Conservation (phyloP, 2,329 filamentous ascomycete species). For the Xylaria sp. region DNA sequence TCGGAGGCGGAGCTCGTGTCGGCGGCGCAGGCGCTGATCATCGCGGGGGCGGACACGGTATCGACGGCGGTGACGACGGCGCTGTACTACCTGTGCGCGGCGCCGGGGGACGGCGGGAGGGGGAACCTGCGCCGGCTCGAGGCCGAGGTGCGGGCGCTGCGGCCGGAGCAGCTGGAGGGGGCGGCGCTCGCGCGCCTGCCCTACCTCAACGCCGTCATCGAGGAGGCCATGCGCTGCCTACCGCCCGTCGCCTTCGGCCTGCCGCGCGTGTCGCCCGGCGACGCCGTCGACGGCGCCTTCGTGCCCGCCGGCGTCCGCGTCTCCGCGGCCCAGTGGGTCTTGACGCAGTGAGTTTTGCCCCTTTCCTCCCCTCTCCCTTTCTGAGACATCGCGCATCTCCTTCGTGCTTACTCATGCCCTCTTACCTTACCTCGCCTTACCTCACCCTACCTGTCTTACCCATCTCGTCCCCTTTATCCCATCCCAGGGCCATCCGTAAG, state of each 20-base stretch:
- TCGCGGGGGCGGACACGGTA: slow-evolving; percentile 48
- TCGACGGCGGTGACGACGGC: slow-evolving; percentile 42
- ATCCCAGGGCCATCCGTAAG: no score
- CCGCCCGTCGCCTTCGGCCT: slow-evolving; percentile 32
- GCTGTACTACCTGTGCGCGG: slow-evolving; percentile 41
- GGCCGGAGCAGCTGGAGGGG: slow-evolving; percentile 27
- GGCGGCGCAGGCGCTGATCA: slow-evolving; percentile 32
- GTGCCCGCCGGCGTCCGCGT: slow-evolving; percentile 29
- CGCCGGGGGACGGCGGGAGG: slow-evolving; percentile 39
- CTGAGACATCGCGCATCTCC: no score
- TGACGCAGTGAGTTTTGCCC: slow-evolving; percentile 18
- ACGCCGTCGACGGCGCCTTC: slow-evolving; percentile 30
- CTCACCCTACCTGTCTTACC: no score
- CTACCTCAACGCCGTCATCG: slow-evolving; percentile 32
- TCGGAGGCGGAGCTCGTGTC: slow-evolving; percentile 27
- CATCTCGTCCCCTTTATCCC: no score
- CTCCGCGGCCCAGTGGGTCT: slow-evolving; percentile 27
- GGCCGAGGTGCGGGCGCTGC: slow-evolving; percentile 41
- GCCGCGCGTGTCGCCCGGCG: slow-evolving; percentile 31
- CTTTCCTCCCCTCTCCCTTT: no score
- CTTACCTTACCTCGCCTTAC: no score
- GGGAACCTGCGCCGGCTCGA: no score
- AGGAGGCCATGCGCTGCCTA: slow-evolving; percentile 31
- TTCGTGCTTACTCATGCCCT: no score
- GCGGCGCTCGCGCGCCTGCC: slow-evolving; percentile 18